These are phyloP conservation scores for Pseudogymnoascus sp. DNA, from an alignment of 2,329 filamentous ascomycete species.

Conservation along the genomic window DNA sequence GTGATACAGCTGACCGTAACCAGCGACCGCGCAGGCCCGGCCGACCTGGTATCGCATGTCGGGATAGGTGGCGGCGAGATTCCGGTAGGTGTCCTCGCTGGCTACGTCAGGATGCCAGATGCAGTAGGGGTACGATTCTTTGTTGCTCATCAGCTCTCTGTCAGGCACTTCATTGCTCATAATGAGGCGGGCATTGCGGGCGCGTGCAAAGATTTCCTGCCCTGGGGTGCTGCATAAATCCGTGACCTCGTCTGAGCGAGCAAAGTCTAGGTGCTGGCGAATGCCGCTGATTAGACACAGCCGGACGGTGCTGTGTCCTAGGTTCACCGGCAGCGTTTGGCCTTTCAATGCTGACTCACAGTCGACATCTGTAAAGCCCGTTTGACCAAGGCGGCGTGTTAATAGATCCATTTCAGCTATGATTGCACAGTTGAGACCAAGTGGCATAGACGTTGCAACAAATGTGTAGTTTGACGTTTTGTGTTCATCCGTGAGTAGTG, in stretches of 20 bases:
- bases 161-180: conserved; percentile 31
- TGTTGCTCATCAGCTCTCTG: conserved; percentile 16
- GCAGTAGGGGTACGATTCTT: conserved; percentile 30
- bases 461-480: too few species aligned
- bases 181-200: conserved; percentile 29
- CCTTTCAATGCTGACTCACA: conserved; percentile 40
- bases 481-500: neutral
- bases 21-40: conserved; percentile 34
- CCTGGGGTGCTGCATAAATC: neutral
- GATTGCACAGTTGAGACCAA: neutral
- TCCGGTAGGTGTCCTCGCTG: conserved; percentile 30
- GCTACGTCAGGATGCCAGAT: conserved; percentile 35
- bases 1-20: conserved; percentile 29
- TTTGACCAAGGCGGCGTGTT: neutral
- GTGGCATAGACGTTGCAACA: too few species aligned
- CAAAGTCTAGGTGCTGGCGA: conserved; percentile 11
- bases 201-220: conserved; percentile 13
- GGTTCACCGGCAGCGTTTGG: conserved; percentile 44
- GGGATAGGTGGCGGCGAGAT: conserved; percentile 27
- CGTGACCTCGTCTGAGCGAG: neutral
- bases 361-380: conserved; percentile 30
- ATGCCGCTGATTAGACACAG: conserved; percentile 11
- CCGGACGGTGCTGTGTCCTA: conserved; percentile 17
- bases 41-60: conserved; percentile 32
- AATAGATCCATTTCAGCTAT: neutral